Evolutionary conservation across 768 basidiomycete genomes (phyloP), one percentile per base, ranked within the genome.

Genomic region (Panus rudis): DNA sequence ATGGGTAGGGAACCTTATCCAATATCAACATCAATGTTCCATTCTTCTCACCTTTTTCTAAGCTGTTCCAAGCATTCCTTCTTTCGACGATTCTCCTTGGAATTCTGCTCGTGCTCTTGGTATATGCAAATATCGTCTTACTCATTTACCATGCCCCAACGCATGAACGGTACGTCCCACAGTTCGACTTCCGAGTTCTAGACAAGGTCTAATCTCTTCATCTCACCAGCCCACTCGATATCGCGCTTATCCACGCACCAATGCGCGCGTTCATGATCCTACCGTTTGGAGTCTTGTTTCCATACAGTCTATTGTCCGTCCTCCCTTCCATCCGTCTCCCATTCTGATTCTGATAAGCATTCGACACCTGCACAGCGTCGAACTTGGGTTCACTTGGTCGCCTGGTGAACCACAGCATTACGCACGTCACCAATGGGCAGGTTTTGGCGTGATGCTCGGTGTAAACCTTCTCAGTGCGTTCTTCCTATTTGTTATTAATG

Each of bases 211-310:
- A n/a, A 25, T 5, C 24, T 13, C 31, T n/a, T 10, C 12, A 35
- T 10, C 2, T 26, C 11, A 4, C 8, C 34, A 58, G 79, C 1
- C 89, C 88, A 0, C 60, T 93, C 30, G 90, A 92, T 59, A 79
- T 77, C 25, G 71, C 81, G 0, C 80, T 93, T 51, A 87, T 96
- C 43, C 92, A 96, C 52, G 85, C 87, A 0, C 93, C 93, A 0
- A 68, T 94, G 41, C 72, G 87, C 3, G 80, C 90, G 46, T 84
- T 84, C 55, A 55, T 70, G 42, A 53, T 66, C 10, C 47, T 81
- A 2, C 75, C 78, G 2, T 58, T 82, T 21, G 63, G 62, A 3
- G 64, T 84, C 26, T 63, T 84, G 45, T 80, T 89, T 47, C 71
- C 75, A 0, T 75, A 79, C 49, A 75, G 71, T 30, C 70, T 81